phyloP scores from a whole-genome alignment of 129 eudicot genomes.

The Daucus carota region DH1_v3.0 NC_030381.2:26139001-26139500 shows the following conservation, averaged over 20 bases:
- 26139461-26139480: conserved; percentile 50
- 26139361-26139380: conserved; percentile 54
- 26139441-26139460: conserved; percentile 36
- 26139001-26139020: background rate
- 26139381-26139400: conserved; percentile 71
- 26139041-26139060: background rate
- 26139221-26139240: background rate
- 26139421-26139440: conserved; percentile 46
- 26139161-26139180: background rate
- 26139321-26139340: background rate
- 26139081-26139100: background rate
- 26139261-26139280: background rate
- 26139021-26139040: background rate
- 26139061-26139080: background rate
- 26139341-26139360: conserved; percentile 48
- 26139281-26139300: background rate
- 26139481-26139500: conserved; percentile 53
- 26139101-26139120: background rate
- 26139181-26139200: background rate
- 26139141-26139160: background rate
- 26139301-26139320: background rate
- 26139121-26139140: background rate
- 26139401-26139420: conserved; percentile 51
- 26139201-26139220: background rate
- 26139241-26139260: background rate